These are phyloP conservation scores for Polygonum aviculare DNA, from an alignment of 148 eudicot genomes.

Conservation along the genomic window DNA sequence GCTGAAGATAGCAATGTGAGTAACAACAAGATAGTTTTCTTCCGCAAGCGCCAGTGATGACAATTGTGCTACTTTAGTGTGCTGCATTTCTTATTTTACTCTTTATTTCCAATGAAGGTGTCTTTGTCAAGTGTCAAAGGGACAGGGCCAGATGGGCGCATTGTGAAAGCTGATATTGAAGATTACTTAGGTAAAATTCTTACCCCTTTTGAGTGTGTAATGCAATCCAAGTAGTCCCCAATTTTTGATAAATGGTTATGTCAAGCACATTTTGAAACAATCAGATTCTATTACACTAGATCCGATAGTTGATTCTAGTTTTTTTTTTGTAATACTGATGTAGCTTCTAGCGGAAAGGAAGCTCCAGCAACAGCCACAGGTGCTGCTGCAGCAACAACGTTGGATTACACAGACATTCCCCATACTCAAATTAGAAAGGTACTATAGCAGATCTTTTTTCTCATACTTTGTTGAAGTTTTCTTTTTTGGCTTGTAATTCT, in stretches of 20 bases:
- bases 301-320: neutral
- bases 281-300: neutral
- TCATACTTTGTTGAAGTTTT: neutral
- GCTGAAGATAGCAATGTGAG: conserved; percentile 84
- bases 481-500: neutral
- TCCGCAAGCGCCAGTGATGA: neutral
- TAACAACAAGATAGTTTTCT: neutral
- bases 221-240: neutral
- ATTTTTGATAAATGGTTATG: neutral
- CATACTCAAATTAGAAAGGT: conserved; percentile 90
- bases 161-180: conserved; percentile 93
- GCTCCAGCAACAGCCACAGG: conserved; percentile 36
- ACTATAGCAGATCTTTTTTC: neutral
- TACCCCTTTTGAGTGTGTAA: neutral
- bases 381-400: conserved; percentile 32
- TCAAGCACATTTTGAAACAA: neutral
- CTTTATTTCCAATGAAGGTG: conserved; percentile 30
- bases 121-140: conserved; percentile 86
- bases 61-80: neutral
- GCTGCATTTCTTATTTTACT: neutral
- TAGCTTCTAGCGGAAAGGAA: conserved; percentile 77
- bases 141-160: conserved; percentile 90
- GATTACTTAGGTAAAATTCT: conserved; percentile 64
- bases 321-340: conserved; percentile 6
- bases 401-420: conserved; percentile 72